Percentiles rank a stretch among this genome's conserved stretches.
Evolutionary conservation across 345 rosid species (phyloP).

Genomic region (Turnera subulata): DNA sequence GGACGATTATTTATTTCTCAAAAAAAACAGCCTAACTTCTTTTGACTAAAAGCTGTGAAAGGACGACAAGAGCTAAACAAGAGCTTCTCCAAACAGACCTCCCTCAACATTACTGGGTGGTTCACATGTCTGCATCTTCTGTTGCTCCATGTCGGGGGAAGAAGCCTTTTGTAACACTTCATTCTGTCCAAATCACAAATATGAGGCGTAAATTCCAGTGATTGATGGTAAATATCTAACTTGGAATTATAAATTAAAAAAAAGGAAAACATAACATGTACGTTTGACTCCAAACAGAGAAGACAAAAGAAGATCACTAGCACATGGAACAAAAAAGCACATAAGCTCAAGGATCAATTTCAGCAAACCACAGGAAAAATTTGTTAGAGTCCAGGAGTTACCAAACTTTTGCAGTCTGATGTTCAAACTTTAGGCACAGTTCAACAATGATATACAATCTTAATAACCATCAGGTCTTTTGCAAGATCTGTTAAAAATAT

Average conservation of each 20-base stretch:
- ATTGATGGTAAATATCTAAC: not conserved
- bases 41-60: slow-evolving; percentile 1
- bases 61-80: slow-evolving; percentile 1
- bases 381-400: not conserved
- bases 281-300: no score
- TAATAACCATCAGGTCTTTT: no score
- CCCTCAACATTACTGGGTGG: slow-evolving; percentile 13
- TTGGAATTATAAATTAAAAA: not conserved
- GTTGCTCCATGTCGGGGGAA: slow-evolving; percentile 22
- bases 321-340: not conserved
- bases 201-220: slow-evolving; percentile 7
- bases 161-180: slow-evolving; percentile 29
- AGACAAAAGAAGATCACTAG: no score
- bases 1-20: no score
- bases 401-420: not conserved
- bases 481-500: no score
- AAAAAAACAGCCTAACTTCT: no score
- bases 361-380: not conserved
- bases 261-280: not conserved
- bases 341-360: not conserved
- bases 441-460: not conserved
- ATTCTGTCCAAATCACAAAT: slow-evolving; percentile 38
- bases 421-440: not conserved
- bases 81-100: slow-evolving; percentile 29
- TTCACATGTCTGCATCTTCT: slow-evolving; percentile 21